Percentiles rank a stretch among this genome's conserved stretches.
These are phyloP conservation scores for Viola odorata DNA, from an alignment of 345 rosid species.

Conservation along the genomic window DNA sequence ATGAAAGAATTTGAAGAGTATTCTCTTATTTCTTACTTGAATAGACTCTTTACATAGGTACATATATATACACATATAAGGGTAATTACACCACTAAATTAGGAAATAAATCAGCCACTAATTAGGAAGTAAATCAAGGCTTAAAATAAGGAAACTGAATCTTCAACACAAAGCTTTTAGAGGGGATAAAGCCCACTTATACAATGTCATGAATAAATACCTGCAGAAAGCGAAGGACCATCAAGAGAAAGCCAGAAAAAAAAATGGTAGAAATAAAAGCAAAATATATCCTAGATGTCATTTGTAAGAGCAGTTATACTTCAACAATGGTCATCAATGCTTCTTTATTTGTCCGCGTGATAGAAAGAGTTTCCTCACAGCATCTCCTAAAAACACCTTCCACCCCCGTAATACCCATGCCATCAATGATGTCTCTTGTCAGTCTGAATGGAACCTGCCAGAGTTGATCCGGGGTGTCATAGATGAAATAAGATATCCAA, in stretches of 20 bases:
- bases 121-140: too few species aligned
- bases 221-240: constrained; percentile 33
- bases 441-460: constrained; percentile 92
- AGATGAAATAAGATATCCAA: constrained; percentile 10
- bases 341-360: constrained; percentile 96
- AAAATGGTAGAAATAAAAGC: not conserved
- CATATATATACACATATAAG: too few species aligned
- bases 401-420: constrained; percentile 97
- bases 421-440: constrained; percentile 88
- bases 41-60: too few species aligned
- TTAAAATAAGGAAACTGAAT: too few species aligned
- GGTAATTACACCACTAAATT: too few species aligned
- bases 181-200: constrained; percentile 97
- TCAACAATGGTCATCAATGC: constrained; percentile 90
- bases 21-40: too few species aligned
- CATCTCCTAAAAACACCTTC: constrained; percentile 96
- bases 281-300: not conserved
- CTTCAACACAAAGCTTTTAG: constrained; percentile 52
- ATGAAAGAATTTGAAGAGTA: too few species aligned
- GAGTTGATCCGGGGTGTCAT: not conserved
- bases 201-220: constrained; percentile 93
- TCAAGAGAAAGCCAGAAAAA: constrained; percentile 7
- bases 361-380: constrained; percentile 91
- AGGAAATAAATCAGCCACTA: too few species aligned
- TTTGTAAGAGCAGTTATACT: constrained; percentile 38